These are phyloP conservation scores for Asterochloris sp. DNA, from an alignment of 139 green algal genomes.

Conservation along the genomic window DNA sequence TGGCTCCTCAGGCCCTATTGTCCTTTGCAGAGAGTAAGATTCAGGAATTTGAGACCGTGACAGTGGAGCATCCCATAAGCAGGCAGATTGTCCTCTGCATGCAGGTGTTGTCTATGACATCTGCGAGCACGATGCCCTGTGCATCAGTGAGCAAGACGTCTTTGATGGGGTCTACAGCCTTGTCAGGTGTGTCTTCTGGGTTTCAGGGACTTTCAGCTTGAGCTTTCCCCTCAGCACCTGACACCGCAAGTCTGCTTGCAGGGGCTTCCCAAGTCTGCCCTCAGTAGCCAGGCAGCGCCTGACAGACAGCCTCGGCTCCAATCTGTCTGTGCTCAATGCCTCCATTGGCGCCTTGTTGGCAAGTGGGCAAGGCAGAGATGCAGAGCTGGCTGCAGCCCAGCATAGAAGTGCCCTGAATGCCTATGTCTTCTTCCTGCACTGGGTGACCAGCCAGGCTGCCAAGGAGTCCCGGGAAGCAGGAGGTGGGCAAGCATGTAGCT, in stretches of 20 bases:
- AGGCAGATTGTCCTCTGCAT: not conserved
- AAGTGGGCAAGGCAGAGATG: not conserved
- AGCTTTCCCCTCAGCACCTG: not conserved
- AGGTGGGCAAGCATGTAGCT: too few relatives aligned
- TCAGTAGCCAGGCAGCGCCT: conserved; percentile 14
- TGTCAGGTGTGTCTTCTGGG: conserved; percentile 18
- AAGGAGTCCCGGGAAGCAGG: conserved; percentile 24
- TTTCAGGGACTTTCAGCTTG: not conserved
- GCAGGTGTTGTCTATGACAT: conserved; percentile 50
- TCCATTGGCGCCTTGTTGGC: conserved; percentile 35
- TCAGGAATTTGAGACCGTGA: not conserved
- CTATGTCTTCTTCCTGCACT: conserved; percentile 69
- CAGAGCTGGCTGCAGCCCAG: not conserved
- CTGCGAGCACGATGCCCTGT: conserved; percentile 50
- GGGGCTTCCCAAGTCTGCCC: conserved; percentile 13
- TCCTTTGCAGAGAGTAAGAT: conserved; percentile 32
- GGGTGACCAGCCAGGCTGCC: conserved; percentile 36
- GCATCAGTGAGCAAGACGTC: conserved; percentile 44
- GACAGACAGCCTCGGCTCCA: conserved; percentile 47
- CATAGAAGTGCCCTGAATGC: conserved; percentile 61
- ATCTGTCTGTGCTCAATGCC: conserved; percentile 54
- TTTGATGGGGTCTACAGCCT: conserved; percentile 50
- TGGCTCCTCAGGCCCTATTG: conserved; percentile 15
- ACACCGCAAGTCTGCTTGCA: not conserved
- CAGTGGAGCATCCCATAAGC: not conserved